These are phyloP conservation scores for Aeschynomene evenia DNA, from an alignment of 306 rosid species.

Conservation along the genomic window DNA sequence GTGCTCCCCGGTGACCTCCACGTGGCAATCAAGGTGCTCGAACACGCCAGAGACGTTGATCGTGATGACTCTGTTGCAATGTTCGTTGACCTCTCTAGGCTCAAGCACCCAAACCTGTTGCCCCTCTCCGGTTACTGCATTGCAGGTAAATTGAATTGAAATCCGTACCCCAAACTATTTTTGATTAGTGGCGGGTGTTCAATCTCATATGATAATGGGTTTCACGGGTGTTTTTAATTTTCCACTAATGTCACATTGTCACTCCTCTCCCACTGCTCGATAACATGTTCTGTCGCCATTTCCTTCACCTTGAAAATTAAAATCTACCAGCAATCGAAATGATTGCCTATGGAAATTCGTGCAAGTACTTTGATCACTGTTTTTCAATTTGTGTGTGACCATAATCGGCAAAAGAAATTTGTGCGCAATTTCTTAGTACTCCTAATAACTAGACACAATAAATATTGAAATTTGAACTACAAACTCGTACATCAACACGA, in stretches of 20 bases:
- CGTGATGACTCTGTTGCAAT: constrained; percentile 49
- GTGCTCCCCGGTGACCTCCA: constrained; percentile 81
- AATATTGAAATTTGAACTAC: not conserved
- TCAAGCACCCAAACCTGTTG: constrained; percentile 83
- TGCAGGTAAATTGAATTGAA: constrained; percentile 55
- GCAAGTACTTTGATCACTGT: constrained; percentile 21
- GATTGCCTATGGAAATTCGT: constrained; percentile 32
- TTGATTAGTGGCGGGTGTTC: not conserved
- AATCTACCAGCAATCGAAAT: constrained; percentile 24
- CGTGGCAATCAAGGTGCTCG: constrained; percentile 87
- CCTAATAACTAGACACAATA: not conserved
- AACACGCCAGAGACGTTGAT: constrained; percentile 60
- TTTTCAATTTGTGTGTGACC: not conserved
- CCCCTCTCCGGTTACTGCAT: constrained; percentile 94
- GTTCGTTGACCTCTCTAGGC: constrained; percentile 56
- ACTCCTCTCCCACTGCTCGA: constrained; percentile 24
- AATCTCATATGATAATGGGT: constrained; percentile 35
- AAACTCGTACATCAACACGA: not conserved
- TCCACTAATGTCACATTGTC: too few species aligned
- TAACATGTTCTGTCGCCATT: constrained; percentile 23
- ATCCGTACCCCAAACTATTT: constrained; percentile 9
- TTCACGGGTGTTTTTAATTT: constrained; percentile 53
- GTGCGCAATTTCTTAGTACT: not conserved
- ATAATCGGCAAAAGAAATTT: not conserved
- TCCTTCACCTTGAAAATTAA: constrained; percentile 3